Evolutionary conservation across 805 yeast genomes (phyloP).

Genomic region (Kodamaea jinghongensis): DNA sequence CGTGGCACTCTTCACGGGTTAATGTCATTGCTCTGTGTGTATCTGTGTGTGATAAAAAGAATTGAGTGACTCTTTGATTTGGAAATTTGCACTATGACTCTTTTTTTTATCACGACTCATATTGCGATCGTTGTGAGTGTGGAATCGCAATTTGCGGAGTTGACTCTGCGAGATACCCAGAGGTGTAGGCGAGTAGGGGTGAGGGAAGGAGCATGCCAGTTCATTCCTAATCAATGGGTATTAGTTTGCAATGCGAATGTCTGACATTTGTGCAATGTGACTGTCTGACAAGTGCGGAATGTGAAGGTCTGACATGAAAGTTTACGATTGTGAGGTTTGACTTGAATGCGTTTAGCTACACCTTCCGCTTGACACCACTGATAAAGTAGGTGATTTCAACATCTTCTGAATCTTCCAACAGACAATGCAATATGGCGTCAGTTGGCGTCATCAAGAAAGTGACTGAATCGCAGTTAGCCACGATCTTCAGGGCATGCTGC

Average conservation of each 20-base stretch:
- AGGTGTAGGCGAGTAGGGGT: too few relatives aligned
- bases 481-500: constrained; percentile 61
- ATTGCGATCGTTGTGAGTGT: too few relatives aligned
- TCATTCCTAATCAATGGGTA: too few relatives aligned
- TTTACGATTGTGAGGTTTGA: too few relatives aligned
- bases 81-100: neutral
- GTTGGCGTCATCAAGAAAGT: constrained; percentile 56
- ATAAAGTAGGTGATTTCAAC: constrained; percentile 67
- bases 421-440: constrained; percentile 63
- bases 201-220: too few relatives aligned
- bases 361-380: constrained; percentile 25
- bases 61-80: neutral
- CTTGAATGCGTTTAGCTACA: neutral
- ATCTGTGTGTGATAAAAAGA: neutral
- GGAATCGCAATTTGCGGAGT: too few relatives aligned
- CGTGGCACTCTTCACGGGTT: constrained; percentile 68
- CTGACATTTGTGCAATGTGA: too few relatives aligned
- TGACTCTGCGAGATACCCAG: too few relatives aligned
- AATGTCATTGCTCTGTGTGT: constrained; percentile 23
- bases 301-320: too few relatives aligned
- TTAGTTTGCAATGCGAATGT: too few relatives aligned
- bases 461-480: constrained; percentile 59
- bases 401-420: constrained; percentile 59
- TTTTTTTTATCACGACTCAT: too few relatives aligned
- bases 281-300: too few relatives aligned